A percentile compares a stretch with the other conserved stretches of the same genome.
Evolutionary conservation across 495 filamentous ascomycete genomes (phyloP).

Genomic region (Penicillium parvum): DNA sequence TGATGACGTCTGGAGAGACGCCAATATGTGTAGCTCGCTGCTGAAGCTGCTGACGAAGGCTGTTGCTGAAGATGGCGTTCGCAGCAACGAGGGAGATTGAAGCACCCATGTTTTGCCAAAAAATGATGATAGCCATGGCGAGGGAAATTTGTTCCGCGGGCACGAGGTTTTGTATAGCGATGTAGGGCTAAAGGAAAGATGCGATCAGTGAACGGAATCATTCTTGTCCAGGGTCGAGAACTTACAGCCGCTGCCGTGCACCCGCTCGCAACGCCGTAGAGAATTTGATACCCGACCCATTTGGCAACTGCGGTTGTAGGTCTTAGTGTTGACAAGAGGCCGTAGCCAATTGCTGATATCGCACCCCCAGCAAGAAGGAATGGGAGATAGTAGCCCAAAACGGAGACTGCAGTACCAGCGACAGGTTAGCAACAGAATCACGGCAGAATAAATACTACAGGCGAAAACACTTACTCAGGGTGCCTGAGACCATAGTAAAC

Average conservation of each 20-base stretch:
- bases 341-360: conserved; percentile 57
- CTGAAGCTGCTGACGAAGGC: conserved; percentile 49
- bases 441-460: neutral
- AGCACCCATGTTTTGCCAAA: conserved; percentile 58
- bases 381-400: conserved; percentile 63
- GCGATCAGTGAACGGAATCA: no score
- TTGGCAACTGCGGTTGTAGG: conserved; percentile 35
- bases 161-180: conserved; percentile 62
- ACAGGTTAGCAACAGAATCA: neutral
- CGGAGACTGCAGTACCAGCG: conserved; percentile 31
- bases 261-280: conserved; percentile 52
- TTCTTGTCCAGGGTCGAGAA: no score
- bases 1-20: conserved; percentile 24
- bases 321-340: conserved; percentile 56
- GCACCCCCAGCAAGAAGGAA: conserved; percentile 52
- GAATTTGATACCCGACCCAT: conserved; percentile 70
- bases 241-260: conserved; percentile 22
- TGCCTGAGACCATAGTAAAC: conserved; percentile 55
- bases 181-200: conserved; percentile 35
- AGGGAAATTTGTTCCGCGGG: conserved; percentile 52
- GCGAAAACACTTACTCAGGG: conserved; percentile 11
- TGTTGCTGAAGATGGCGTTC: conserved; percentile 65
- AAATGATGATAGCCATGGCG: conserved; percentile 56
- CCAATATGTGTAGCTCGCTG: conserved; percentile 40
- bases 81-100: conserved; percentile 61